These are phyloP conservation scores for Trichoderma sp. DNA, from an alignment of 2,329 filamentous ascomycete species.

Conservation along the genomic window DNA sequence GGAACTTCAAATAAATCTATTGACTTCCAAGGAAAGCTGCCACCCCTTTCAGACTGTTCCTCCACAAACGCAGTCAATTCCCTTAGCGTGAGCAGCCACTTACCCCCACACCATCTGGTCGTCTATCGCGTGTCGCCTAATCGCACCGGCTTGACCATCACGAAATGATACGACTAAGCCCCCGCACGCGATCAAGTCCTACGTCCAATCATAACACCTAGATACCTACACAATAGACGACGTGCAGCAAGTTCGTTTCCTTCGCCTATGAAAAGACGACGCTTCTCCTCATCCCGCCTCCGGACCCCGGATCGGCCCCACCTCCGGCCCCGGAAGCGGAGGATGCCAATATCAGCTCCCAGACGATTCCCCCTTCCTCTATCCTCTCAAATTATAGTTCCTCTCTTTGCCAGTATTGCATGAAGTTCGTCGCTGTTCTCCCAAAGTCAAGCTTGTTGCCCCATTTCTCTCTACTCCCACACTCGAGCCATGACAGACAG, in stretches of 20 bases:
- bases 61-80: background rate
- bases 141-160: background rate
- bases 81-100: background rate
- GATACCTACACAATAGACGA: background rate
- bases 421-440: background rate
- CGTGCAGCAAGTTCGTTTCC: background rate
- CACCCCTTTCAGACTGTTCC: background rate
- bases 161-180: background rate
- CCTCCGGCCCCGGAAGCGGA: background rate
- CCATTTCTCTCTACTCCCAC: background rate
- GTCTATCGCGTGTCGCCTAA: background rate
- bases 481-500: background rate
- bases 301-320: background rate
- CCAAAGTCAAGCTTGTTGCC: background rate
- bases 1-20: background rate
- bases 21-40: background rate
- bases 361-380: background rate
- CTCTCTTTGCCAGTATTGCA: background rate
- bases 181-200: background rate
- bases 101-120: background rate
- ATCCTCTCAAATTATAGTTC: background rate
- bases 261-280: background rate
- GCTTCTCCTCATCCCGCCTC: background rate
- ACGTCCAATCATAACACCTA: rapidly evolving
- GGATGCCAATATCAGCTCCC: background rate